Percentiles rank a stretch among this genome's conserved stretches.
These are phyloP conservation scores for Chlorella sp. DNA, from an alignment of 139 green algal species.

Conservation along the genomic window DNA sequence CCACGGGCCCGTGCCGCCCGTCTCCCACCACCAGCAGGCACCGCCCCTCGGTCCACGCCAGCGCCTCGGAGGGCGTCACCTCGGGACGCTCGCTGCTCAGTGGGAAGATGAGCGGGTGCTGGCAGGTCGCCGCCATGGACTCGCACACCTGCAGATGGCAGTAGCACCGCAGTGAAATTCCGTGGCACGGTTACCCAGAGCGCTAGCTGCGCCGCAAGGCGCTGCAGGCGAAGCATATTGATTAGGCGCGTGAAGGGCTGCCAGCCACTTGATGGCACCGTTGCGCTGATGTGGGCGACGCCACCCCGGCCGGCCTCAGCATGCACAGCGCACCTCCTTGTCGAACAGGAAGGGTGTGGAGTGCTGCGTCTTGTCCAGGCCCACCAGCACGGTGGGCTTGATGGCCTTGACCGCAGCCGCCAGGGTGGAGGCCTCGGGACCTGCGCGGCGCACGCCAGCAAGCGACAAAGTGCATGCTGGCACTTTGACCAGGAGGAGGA, in stretches of 20 bases:
- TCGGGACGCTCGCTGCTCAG: constrained; percentile 53
- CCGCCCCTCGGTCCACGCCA: constrained; percentile 52
- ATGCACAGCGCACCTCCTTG: not conserved
- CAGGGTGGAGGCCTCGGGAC: constrained; percentile 36
- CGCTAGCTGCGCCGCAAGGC: too few relatives aligned
- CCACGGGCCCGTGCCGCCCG: constrained; percentile 4
- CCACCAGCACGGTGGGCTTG: constrained; percentile 65
- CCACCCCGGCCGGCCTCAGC: too few relatives aligned
- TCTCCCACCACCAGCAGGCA: constrained; percentile 31
- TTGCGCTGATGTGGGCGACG: too few relatives aligned
- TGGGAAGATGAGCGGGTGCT: constrained; percentile 71
- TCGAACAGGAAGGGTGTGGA: constrained; percentile 57
- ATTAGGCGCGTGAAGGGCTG: too few relatives aligned
- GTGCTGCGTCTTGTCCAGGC: too few relatives aligned
- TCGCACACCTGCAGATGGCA: constrained; percentile 20
- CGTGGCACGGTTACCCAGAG: too few relatives aligned
- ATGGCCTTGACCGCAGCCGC: constrained; percentile 52
- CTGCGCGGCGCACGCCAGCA: too few relatives aligned
- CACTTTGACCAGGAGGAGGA: not conserved
- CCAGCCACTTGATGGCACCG: too few relatives aligned
- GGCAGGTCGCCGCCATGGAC: constrained; percentile 36
- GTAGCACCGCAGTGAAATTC: too few relatives aligned
- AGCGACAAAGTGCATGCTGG: too few relatives aligned
- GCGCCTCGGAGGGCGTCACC: constrained; percentile 52
- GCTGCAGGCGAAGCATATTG: too few relatives aligned